phyloP scores from a whole-genome alignment of 2,329 filamentous ascomycete genomes.

The Leptographium wingfieldii region DNA sequence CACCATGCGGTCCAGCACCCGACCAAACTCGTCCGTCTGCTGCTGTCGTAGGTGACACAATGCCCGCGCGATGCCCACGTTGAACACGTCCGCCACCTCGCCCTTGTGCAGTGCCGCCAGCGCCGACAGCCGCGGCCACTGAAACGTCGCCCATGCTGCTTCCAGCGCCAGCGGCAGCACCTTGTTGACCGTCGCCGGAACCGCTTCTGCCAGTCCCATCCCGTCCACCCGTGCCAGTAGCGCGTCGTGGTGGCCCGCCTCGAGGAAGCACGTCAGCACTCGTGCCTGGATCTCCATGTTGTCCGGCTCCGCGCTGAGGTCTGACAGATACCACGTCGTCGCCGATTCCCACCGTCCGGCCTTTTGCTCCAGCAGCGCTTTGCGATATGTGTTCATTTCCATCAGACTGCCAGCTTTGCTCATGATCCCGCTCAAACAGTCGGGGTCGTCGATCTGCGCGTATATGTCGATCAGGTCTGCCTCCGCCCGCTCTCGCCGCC shows the following conservation, averaged over 20 bases:
- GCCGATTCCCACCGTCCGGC: conserved; percentile 88
- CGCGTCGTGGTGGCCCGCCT: conserved; percentile 89
- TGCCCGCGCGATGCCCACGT: conserved; percentile 62
- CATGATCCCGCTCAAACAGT: conserved; percentile 90
- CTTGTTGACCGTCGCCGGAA: conserved; percentile 39
- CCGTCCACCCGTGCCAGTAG: conserved; percentile 78
- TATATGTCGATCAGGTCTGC: conserved; percentile 86
- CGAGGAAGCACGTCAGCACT: conserved; percentile 75
- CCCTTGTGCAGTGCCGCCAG: conserved; percentile 45
- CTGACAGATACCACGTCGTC: conserved; percentile 95
- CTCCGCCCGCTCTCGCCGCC: conserved; percentile 43
- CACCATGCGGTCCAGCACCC: conserved; percentile 51
- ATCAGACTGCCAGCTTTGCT: conserved; percentile 58
- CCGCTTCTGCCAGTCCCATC: conserved; percentile 36
- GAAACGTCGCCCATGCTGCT: conserved; percentile 78
- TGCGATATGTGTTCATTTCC: conserved; percentile 73
- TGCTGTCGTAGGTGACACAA: conserved; percentile 46
- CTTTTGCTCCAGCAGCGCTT: conserved; percentile 85
- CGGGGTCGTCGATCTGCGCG: conserved; percentile 92
- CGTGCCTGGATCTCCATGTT: conserved; percentile 70
- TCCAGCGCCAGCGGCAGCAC: conserved; percentile 79
- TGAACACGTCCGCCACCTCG: conserved; percentile 52
- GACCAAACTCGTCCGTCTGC: conserved; percentile 37
- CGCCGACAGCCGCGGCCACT: conserved; percentile 63
- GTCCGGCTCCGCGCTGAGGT: conserved; percentile 65